Conservation (phyloP, 805 yeast species). For the Saturnispora hagleri region DNA sequence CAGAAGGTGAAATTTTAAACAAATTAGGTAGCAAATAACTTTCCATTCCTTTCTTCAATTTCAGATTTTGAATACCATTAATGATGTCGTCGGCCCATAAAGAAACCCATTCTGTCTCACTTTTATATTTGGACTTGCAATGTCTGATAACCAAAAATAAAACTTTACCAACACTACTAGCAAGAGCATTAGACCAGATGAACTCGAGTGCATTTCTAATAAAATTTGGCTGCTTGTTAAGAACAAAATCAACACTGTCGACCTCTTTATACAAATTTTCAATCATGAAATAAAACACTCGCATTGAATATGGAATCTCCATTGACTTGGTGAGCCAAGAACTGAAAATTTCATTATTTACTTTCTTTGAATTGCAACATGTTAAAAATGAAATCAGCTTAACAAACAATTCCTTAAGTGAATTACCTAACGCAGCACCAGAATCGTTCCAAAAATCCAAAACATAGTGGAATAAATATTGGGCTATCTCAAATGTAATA, state of each 20-base stretch:
- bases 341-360: conserved; percentile 21
- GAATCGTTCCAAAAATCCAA: conserved; percentile 65
- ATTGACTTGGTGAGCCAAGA: conserved; percentile 41
- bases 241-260: conserved; percentile 32
- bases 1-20: conserved; percentile 41
- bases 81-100: conserved; percentile 41
- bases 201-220: conserved; percentile 36
- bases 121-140: conserved; percentile 18
- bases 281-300: conserved; percentile 52
- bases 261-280: conserved; percentile 47
- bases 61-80: conserved; percentile 25
- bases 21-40: conserved; percentile 55
- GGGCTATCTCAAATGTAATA: conserved; percentile 18
- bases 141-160: conserved; percentile 33
- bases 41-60: conserved; percentile 39
- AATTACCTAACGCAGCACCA: conserved; percentile 61
- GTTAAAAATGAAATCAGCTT: conserved; percentile 38
- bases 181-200: conserved; percentile 51
- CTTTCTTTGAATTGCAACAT: conserved; percentile 7
- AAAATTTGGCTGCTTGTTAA: conserved; percentile 38
- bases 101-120: conserved; percentile 36
- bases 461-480: conserved; percentile 40
- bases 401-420: conserved; percentile 49
- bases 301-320: conserved; percentile 38
- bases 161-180: conserved; percentile 59